phyloP scores from a whole-genome alignment of 441 rosid species.

The Euphorbia corollata region DNA sequence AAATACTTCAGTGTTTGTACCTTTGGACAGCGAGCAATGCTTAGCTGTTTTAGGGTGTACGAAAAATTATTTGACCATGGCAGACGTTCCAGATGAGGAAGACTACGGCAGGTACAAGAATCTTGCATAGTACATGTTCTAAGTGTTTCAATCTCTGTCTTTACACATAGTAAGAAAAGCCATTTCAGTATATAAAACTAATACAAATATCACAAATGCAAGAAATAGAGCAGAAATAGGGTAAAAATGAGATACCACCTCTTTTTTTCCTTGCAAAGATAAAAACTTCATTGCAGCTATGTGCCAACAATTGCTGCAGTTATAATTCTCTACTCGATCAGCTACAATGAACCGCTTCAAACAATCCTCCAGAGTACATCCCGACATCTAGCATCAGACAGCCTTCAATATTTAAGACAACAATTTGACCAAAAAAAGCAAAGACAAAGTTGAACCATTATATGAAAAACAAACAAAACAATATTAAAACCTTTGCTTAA shows the following conservation, averaged over 20 bases:
- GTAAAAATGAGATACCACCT: conserved; percentile 35
- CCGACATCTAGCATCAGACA: conserved; percentile 38
- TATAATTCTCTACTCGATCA: conserved; percentile 61
- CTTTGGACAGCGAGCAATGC: conserved; percentile 66
- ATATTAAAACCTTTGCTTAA: conserved; percentile 37
- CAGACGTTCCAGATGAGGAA: conserved; percentile 35
- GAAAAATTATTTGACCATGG: conserved; percentile 77
- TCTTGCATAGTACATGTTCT: conserved; percentile 47
- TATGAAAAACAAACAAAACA: conserved; percentile 11
- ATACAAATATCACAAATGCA: neutral
- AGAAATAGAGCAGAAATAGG: neutral
- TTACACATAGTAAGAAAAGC: conserved; percentile 15
- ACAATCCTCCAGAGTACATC: conserved; percentile 63
- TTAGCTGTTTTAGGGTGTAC: conserved; percentile 45
- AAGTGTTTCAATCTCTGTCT: conserved; percentile 51
- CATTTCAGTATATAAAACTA: neutral
- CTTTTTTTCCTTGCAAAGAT: conserved; percentile 31
- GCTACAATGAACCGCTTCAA: conserved; percentile 52
- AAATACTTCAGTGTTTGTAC: too few relatives aligned
- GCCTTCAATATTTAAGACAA: conserved; percentile 12
- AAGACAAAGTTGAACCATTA: neutral
- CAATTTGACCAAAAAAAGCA: neutral
- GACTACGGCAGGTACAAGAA: conserved; percentile 47
- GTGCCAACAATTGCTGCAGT: conserved; percentile 80
- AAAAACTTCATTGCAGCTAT: conserved; percentile 55